Percentiles rank a stretch among this genome's conserved stretches.
These are phyloP conservation scores for Podaxis sp. DNA, from an alignment of 768 basidiomycete species.

Conservation along the genomic window DNA sequence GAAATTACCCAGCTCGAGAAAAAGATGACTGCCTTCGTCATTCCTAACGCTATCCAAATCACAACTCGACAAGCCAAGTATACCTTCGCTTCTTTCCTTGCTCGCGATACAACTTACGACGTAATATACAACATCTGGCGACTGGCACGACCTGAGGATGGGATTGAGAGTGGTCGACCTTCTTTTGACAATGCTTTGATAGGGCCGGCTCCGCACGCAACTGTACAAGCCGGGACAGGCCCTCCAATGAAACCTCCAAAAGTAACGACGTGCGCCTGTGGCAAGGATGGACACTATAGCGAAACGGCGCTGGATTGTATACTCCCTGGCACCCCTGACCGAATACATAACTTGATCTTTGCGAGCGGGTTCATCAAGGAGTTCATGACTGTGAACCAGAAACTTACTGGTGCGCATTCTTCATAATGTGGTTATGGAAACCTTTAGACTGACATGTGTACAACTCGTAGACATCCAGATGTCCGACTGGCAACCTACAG, in stretches of 20 bases:
- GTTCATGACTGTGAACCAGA: constrained; percentile 88
- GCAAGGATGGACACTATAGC: constrained; percentile 63
- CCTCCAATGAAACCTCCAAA: constrained; percentile 27
- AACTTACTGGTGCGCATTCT: constrained; percentile 65
- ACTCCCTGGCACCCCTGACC: constrained; percentile 89
- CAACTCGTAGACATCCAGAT: constrained; percentile 80
- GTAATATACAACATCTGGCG: constrained; percentile 97
- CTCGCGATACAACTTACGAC: constrained; percentile 93
- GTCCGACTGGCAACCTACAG: constrained; percentile 84
- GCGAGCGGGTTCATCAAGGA: constrained; percentile 94
- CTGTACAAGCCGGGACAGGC: constrained; percentile 3
- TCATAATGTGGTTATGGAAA: background rate
- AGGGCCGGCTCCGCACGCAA: background rate
- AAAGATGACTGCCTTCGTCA: constrained; percentile 97
- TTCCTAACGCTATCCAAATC: constrained; percentile 93
- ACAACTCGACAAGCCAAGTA: constrained; percentile 82
- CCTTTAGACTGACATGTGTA: background rate
- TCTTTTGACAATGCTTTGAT: constrained; percentile 27
- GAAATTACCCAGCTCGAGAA: constrained; percentile 88
- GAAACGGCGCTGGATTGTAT: constrained; percentile 76
- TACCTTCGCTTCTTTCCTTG: constrained; percentile 94
- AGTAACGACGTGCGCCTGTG: constrained; percentile 72
- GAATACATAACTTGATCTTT: constrained; percentile 95
- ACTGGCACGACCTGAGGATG: constrained; percentile 72
- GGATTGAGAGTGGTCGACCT: constrained; percentile 29